Percentiles rank a stretch among this genome's conserved stretches.
These are phyloP conservation scores for Aspergillus cejpii DNA, from an alignment of 2,329 filamentous ascomycete genomes.

Conservation along the genomic window DNA sequence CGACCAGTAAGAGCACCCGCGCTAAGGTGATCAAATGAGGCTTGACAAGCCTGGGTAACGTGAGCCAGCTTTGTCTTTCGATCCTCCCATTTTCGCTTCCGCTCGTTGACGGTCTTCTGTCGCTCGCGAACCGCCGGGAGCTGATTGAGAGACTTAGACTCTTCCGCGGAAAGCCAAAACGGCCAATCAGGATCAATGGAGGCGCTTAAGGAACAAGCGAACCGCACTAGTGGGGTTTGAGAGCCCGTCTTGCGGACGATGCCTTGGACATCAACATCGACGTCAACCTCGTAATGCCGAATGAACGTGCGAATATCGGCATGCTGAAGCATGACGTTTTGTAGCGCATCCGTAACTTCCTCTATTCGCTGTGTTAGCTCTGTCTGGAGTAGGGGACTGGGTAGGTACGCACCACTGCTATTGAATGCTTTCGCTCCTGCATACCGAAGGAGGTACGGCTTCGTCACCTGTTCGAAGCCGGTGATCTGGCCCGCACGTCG, in stretches of 20 bases:
- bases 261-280: constrained; percentile 12
- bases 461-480: constrained; percentile 27
- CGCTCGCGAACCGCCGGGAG: constrained; percentile 8
- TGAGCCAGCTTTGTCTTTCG: too few relatives aligned
- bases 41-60: too few relatives aligned
- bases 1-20: too few relatives aligned
- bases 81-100: too few relatives aligned
- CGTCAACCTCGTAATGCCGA: constrained; percentile 11
- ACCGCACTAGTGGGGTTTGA: constrained; percentile 11
- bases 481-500: constrained; percentile 25
- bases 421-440: constrained; percentile 35
- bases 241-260: constrained; percentile 11
- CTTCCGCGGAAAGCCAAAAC: constrained; percentile 13
- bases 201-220: constrained; percentile 10
- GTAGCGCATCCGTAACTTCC: constrained; percentile 18
- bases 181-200: constrained; percentile 11
- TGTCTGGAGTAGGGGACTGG: too few relatives aligned
- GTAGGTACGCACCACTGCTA: constrained; percentile 33
- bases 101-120: constrained; percentile 11
- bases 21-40: too few relatives aligned
- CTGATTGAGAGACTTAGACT: constrained; percentile 12
- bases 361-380: constrained; percentile 16
- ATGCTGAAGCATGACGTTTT: constrained; percentile 22
- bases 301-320: constrained; percentile 12
- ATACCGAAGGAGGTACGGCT: constrained; percentile 34